Percentiles rank a stretch among this genome's conserved stretches.
These are phyloP conservation scores for Euryodendron excelsum DNA, from an alignment of 148 eudicot species.

Conservation along the genomic window DNA sequence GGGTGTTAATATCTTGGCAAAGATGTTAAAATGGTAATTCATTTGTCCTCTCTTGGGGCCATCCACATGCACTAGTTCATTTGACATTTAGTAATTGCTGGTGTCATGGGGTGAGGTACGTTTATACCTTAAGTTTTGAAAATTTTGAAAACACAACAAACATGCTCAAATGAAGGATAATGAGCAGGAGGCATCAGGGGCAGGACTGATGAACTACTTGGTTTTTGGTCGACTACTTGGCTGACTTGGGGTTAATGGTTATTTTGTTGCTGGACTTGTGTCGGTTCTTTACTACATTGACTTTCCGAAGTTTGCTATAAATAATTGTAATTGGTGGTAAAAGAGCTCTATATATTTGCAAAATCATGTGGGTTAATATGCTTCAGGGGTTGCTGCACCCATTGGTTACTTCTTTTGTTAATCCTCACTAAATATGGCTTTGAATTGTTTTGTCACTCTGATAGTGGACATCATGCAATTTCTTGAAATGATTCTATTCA, in stretches of 20 bases:
- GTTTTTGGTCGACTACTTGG: not conserved
- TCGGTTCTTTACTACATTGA: not conserved
- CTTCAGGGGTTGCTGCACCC: constrained; percentile 7
- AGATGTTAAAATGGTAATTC: constrained; percentile 81
- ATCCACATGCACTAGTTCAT: constrained; percentile 1
- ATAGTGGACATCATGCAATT: not conserved
- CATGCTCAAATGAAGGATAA: not conserved
- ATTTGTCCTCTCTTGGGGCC: not conserved
- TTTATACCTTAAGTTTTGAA: not conserved
- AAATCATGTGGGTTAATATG: not conserved
- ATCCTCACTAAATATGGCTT: not conserved
- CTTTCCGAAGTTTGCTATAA: not conserved
- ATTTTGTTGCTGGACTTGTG: not conserved
- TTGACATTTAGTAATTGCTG: not conserved
- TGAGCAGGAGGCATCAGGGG: not conserved
- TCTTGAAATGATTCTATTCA: not conserved
- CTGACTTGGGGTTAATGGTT: not conserved
- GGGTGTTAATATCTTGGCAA: constrained; percentile 66
- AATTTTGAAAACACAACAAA: not conserved
- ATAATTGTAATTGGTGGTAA: not conserved
- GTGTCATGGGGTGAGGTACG: not conserved
- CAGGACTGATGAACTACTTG: not conserved
- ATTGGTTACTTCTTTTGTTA: constrained; percentile 3
- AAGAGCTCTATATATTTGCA: not conserved
- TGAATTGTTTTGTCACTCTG: not conserved